Evolutionary conservation across 1,139 yeast species (phyloP), one percentile per base, ranked within the genome.

Genomic region (Geotrichum aggregatum): DNA sequence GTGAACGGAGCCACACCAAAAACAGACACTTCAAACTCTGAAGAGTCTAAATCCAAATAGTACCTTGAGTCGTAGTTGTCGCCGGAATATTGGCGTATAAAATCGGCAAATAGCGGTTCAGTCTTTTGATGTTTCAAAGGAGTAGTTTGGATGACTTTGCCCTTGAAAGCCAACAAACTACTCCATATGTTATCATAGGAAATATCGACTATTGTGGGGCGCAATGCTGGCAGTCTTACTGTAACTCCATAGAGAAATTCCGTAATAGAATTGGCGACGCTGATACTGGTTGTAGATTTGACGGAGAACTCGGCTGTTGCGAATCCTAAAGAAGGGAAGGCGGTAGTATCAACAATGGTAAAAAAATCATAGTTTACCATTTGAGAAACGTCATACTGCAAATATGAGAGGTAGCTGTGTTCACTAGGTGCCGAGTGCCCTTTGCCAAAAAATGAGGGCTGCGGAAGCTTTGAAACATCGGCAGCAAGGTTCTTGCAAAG

Each of bases 1-100:
- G 86, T 78, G 64, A 75, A 89, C 0, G 96, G 96, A 0, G 95
- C 83, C 28, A 83, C 76, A n/a, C 87, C 87, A 64, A 87, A 94
- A 63, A 83, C 72, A 14, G 76, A 72, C 44, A 80, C 63, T 59
- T 71, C 68, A 36, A 76, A 60, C 3, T 11, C 24, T 11, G 45
- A 39, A 19, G 39, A 38, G 10, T 1, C 79, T 60, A 56, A 30
- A 50, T 81, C 74, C 5, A 83, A 67, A 61, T 82, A 84, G 87
- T 92, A 87, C 66, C 87, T 88, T 0, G 87, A 77, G 65, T 89
- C 96, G 60, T 71, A 76, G 2, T 87, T 87, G 40, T 80, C 82
- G n/a, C 74, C 71, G 2, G 80, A 72, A 70, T 78, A 77, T 66
- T 88, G 96, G 52, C 88, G 75, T 2, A 86, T 66, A 36, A 87